Base-by-base conservation (phyloP, 2,329 filamentous ascomycete species). In the Rutstroemia sp. region DNA sequence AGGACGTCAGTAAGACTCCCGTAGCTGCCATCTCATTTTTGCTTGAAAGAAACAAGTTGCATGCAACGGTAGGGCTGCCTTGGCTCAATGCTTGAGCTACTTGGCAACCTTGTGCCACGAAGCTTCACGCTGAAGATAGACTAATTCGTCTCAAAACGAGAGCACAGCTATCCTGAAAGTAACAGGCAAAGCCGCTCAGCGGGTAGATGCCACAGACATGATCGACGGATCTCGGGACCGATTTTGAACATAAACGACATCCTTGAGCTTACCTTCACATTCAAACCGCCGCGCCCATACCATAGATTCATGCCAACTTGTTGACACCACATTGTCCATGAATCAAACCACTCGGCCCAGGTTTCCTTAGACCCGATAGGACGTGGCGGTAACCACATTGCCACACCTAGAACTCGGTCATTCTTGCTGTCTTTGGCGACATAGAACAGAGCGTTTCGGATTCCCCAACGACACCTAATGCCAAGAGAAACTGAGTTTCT, bases 301-400 rank as follows among this genome's bases (percentile, higher is more conserved):
- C 76, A 78, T 14, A 87, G 65, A 64, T 89, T 89, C 78, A 86
- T 87, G 12, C 76, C 71, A 14, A 87, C 73, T 64, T 90, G 86
- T 46, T 78, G 76, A 54, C 82, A 69, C 73, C 83, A 89, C 14
- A 90, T 73, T n/a, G 76, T 73, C 83, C 85, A 89, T 56, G 73
- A 73, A 56, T 86, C 81, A 1, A 79, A 67, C 77, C 83, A 88
- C 49, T 82, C 76, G 23, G 73, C 71, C 85, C 85, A 89, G 5
- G 76, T 78, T 46, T 78, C 72, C 16, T 77, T 74, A 48, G 76
- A 66, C 4, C 69, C 72, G 0, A 73, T 68, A 0, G 72, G 72
- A 14, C 75, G 75, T 0, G 86, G 86, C 0, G 77, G 77, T 53
- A 88, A 73, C 87, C 87, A 90, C 79, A 87, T 88, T 57, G 84